Conservation (phyloP, 108 stramenopile genomes). For the Cafeteria roenbergensis region DNA sequence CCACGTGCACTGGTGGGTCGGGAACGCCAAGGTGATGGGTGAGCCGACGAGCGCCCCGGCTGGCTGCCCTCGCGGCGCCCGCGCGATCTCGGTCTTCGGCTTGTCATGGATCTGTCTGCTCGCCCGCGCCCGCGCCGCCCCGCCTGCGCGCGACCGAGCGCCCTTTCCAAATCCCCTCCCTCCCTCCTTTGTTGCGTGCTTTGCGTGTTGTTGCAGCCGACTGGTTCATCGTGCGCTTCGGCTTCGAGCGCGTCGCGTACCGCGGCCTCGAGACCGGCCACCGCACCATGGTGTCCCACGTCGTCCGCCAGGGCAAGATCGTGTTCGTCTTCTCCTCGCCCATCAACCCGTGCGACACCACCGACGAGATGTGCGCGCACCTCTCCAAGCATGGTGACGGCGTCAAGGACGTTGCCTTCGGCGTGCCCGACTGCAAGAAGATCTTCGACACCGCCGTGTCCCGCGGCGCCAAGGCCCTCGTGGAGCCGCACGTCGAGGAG, state of each 20-base stretch:
- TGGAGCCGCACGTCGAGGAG: neutral
- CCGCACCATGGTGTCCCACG: neutral
- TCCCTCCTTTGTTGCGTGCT: neutral
- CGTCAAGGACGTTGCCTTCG: constrained; percentile 11
- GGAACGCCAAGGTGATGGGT: constrained; percentile 10
- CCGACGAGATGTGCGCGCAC: neutral
- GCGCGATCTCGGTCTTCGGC: no score
- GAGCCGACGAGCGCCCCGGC: neutral
- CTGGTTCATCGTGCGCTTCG: constrained; percentile 3
- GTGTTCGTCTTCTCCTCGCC: constrained; percentile 4
- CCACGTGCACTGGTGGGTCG: constrained; percentile 14
- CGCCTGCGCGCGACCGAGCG: neutral
- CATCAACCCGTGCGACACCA: neutral
- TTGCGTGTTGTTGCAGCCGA: neutral
- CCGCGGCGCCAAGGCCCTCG: neutral
- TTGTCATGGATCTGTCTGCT: no score
- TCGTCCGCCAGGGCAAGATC: constrained; percentile 6
- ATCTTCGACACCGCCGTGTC: neutral
- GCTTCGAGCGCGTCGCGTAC: constrained; percentile 9
- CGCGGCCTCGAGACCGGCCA: constrained; percentile 8
- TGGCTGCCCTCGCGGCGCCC: neutral
- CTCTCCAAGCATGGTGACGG: constrained; percentile 5
- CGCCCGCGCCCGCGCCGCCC: no score
- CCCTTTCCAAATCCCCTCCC: neutral
- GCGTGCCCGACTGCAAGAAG: neutral